A percentile compares a stretch with the other conserved stretches of the same genome.
Conservation (phyloP, 2,329 filamentous ascomycete genomes). For the Neopestalotiopsis sp. region DNA sequence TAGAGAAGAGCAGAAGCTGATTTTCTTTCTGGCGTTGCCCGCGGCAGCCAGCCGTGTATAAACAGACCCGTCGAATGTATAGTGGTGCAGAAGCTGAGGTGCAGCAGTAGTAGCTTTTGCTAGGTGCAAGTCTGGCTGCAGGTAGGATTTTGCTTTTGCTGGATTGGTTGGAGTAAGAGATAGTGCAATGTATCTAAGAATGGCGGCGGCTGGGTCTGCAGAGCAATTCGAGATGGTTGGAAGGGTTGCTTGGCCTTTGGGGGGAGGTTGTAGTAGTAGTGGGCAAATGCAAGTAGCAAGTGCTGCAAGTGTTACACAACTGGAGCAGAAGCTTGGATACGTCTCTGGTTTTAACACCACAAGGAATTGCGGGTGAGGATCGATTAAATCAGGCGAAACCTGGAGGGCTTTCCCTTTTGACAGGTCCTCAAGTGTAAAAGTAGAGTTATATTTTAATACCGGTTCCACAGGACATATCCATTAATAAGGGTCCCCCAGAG, state of each 20-base stretch:
- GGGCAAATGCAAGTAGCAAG: not conserved
- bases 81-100: slow-evolving; percentile 3
- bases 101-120: not conserved
- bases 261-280: not conserved
- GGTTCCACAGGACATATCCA: not conserved
- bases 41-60: slow-evolving; percentile 12
- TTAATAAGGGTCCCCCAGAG: not conserved
- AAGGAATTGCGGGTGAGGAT: not conserved
- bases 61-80: slow-evolving; percentile 1
- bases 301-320: not conserved
- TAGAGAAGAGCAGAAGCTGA: not conserved
- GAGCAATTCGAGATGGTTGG: not conserved
- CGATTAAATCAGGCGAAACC: not conserved
- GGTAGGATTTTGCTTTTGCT: not conserved
- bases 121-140: not conserved
- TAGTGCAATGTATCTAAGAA: not conserved
- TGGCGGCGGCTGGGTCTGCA: not conserved
- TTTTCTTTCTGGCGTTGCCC: slow-evolving; percentile 5
- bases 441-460: slow-evolving; percentile 4
- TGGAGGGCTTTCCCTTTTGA: not conserved
- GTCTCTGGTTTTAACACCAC: slow-evolving; percentile 8
- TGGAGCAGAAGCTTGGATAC: slow-evolving; percentile 4
- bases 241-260: too few species aligned
- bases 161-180: not conserved
- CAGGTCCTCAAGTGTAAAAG: not conserved